Base-by-base conservation (phyloP, 1,284 basidiomycete genomes). In the Schizopora paradoxa region DNA sequence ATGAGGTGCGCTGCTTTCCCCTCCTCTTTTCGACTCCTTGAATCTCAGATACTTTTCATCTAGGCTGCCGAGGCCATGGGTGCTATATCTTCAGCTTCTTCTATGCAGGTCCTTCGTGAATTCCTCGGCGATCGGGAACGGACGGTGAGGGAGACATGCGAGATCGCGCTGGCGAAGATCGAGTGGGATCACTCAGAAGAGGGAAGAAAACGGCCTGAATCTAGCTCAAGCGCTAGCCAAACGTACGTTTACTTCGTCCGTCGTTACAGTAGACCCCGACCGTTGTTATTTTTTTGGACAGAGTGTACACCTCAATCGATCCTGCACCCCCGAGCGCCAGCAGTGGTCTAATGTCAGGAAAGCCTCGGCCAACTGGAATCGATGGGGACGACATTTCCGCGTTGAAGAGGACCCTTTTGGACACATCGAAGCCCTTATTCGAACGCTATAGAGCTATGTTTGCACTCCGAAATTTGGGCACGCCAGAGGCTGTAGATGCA, bases 391-490 rank as follows among this genome's bases (percentile, higher is more conserved):
- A 64, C n/a, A 70, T 89, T 37, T 54, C 65, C 7, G 63, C 71
- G n/a, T 79, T 97, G 13, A 77, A 77, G 34, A 56, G 65, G 2
- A 75, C 74, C 7, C 72, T 98, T 0, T 74, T 95, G 22, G 76
- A 96, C 61, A 74, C 69, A 2, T 66, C 66, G 4, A 67, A 86
- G 1, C 76, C 90, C 0, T 77, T 99, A 0, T 99, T 99, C 59
- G 83, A 93, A 56, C 82, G 96, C 28, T 99, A 99, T 63, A 82
- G 96, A 11, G 95, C 96, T 33, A 99, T 99, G 96, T 99, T 99
- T 62, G 88, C 91, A 0, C 75, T 99, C 37, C 82, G 96, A 22
- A 94, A 97, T 64, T 86, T 91, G 40, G 90, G 90, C 22, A 84
- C 85, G 0, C 67, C 77, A 5, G 70, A 69, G 7, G 94, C 95